phyloP scores from a whole-genome alignment of 2,329 filamentous ascomycete genomes.

The Aspergillus awamori region DNA sequence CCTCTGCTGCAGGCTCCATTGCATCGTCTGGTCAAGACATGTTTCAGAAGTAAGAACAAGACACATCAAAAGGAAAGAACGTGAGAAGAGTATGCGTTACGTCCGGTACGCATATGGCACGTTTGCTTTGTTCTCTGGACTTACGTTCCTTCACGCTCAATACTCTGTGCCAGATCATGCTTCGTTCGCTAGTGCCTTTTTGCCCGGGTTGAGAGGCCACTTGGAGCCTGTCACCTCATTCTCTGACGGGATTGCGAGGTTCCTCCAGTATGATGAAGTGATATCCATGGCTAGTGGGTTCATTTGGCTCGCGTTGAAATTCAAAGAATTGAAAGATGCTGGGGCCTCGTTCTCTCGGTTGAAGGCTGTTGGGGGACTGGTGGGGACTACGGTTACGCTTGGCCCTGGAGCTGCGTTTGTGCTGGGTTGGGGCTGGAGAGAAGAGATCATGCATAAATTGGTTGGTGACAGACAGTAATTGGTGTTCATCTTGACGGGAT shows the following conservation, averaged over 20 bases:
- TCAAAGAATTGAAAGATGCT: constrained; percentile 4
- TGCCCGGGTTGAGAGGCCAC: not conserved
- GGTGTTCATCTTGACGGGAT: too few relatives aligned
- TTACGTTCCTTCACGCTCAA: not conserved
- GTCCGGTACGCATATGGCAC: not conserved
- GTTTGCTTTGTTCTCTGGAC: constrained; percentile 8
- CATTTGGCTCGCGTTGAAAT: constrained; percentile 7
- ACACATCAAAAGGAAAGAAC: not conserved
- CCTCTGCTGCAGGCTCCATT: constrained; percentile 8
- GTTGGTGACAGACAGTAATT: too few relatives aligned
- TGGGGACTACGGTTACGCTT: not conserved
- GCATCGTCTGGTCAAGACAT: not conserved
- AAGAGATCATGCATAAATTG: not conserved
- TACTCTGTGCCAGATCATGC: not conserved
- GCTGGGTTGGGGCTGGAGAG: constrained; percentile 2
- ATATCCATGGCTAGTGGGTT: constrained; percentile 6
- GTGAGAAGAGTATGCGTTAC: not conserved
- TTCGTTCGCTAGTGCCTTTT: not conserved
- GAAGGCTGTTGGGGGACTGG: not conserved
- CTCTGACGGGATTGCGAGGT: constrained; percentile 5
- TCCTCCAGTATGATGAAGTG: constrained; percentile 13
- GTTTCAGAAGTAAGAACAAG: not conserved
- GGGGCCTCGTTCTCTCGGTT: constrained; percentile 4
- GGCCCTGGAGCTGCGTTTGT: not conserved
- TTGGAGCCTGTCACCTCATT: not conserved